Base-by-base conservation (phyloP, 768 basidiomycete species). In the Cyclocybe aegerita region DNA sequence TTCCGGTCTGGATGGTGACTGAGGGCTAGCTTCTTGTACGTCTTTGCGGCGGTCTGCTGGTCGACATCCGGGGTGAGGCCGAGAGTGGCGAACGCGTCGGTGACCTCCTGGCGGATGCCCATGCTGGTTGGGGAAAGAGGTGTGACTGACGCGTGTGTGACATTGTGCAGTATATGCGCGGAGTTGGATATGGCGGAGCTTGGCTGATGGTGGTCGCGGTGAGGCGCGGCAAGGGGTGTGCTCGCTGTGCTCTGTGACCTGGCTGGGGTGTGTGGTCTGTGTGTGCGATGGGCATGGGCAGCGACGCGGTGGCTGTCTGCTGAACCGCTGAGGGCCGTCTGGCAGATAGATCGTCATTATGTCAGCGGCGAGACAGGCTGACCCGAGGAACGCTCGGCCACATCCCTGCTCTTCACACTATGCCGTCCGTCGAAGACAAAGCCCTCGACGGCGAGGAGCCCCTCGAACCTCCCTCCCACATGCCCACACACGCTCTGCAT, bases 1-100 rank as follows among this genome's bases (percentile, higher is more conserved):
- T 72, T 72, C 42, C 66, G 64, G 53, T 71, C 64, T 41, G 69
- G 67, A 54, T 66, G 69, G 42, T 69, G 67, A 32, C 60, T 56
- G 46, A 68, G 58, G 30, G 65, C 62, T 23, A 67, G 62, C 45
- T 54, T 60, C 39, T 65, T 70, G 53, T 69, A 71, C 12, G 65
- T 62, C 45, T 54, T 64, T 38, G 55, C 58, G 11, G 67, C 69
- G 6, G 52, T 46, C n/a, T 56, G 32, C 35, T 59, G 43, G 34
- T 64, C 57, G 31, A 60, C 43, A 49, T 64, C 61, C 43, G 62
- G 60, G 7, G 57, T 48, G 48, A 70, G 45, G 37, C 59, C 63
- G 23, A 70, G 61, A 39, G 53, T 46, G 23, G 29, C 44, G 50
- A 69, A 69, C 15, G 68, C 69, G 35, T 68, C 50, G 48, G 64